phyloP scores from a whole-genome alignment of 805 yeast species.

The Metschnikowia drakensbergensis region DNA sequence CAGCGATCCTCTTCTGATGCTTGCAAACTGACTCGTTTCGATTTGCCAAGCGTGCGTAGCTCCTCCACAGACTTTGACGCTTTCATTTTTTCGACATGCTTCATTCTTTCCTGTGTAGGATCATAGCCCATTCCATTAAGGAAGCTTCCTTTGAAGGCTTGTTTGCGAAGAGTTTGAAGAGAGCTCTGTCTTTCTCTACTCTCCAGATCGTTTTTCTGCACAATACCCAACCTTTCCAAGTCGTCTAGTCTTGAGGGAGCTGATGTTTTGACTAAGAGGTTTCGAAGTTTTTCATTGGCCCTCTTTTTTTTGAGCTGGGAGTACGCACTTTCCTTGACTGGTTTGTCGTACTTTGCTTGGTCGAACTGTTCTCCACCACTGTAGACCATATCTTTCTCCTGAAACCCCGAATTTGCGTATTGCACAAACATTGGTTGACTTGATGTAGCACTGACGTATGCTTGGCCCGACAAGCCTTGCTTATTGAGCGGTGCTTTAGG shows the following conservation, averaged over 20 bases:
- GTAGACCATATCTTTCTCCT: slow-evolving; percentile 14
- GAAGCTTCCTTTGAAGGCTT: slow-evolving; percentile 39
- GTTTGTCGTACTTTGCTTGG: slow-evolving; percentile 17
- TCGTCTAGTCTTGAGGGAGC: slow-evolving; percentile 13
- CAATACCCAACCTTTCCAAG: slow-evolving; percentile 18
- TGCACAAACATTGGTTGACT: slow-evolving; percentile 22
- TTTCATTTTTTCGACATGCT: slow-evolving; percentile 3
- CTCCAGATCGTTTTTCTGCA: slow-evolving; percentile 19
- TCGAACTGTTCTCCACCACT: slow-evolving; percentile 19
- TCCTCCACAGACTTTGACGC: slow-evolving; percentile 15
- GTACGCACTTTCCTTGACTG: slow-evolving; percentile 15
- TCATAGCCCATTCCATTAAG: slow-evolving; percentile 49
- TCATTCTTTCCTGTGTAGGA: slow-evolving; percentile 33
- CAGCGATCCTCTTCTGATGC: slow-evolving; percentile 17
- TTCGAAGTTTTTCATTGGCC: slow-evolving; percentile 17
- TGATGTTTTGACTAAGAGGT: slow-evolving; percentile 11
- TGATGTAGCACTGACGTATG: slow-evolving; percentile 20
- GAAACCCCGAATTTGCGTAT: slow-evolving; percentile 14
- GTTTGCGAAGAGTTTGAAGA: slow-evolving; percentile 17
- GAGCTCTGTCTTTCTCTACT: slow-evolving; percentile 12
- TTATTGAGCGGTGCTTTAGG: slow-evolving; percentile 53
- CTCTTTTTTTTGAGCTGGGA: slow-evolving; percentile 17
- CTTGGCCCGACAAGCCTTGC: slow-evolving; percentile 22
- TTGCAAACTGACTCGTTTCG: slow-evolving; percentile 13
- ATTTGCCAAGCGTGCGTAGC: slow-evolving; percentile 12